Percentiles rank a stretch among this genome's conserved stretches.
phyloP scores from a whole-genome alignment of 257 asterid species.

The Solanum bulbocastanum region DNA sequence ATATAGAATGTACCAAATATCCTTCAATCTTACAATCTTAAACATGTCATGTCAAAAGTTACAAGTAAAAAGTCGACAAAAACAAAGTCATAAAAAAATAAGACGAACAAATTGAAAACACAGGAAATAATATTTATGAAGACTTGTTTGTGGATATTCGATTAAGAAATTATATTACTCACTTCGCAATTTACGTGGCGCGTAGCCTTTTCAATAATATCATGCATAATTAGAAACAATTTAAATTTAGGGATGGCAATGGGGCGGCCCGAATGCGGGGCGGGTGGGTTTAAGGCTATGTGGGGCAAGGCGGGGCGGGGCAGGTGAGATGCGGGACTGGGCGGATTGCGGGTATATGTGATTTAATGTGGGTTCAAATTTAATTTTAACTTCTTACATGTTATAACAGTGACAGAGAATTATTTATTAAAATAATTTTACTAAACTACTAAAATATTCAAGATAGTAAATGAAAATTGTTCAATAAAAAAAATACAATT shows the following conservation, averaged over 20 bases:
- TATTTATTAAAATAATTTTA: too few relatives aligned
- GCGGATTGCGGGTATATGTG: too few relatives aligned
- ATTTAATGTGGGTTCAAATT: too few relatives aligned
- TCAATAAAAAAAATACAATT: too few relatives aligned
- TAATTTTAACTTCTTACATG: too few relatives aligned
- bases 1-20: background rate
- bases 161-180: background rate
- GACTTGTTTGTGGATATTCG: background rate
- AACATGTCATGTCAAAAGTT: background rate
- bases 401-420: too few relatives aligned
- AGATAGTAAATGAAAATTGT: too few relatives aligned
- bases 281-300: too few relatives aligned
- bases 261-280: too few relatives aligned
- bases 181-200: background rate
- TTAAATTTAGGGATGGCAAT: background rate
- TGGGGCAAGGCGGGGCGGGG: too few relatives aligned
- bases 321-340: too few relatives aligned
- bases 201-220: background rate
- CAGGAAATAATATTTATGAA: background rate
- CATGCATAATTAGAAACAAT: background rate
- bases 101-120: background rate
- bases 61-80: background rate
- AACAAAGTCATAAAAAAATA: background rate
- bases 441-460: too few relatives aligned
- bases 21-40: background rate